A percentile compares a stretch with the other conserved stretches of the same genome.
Evolutionary conservation across 2,329 filamentous ascomycete species (phyloP).

Genomic region (Colletotrichum tofieldiae): DNA sequence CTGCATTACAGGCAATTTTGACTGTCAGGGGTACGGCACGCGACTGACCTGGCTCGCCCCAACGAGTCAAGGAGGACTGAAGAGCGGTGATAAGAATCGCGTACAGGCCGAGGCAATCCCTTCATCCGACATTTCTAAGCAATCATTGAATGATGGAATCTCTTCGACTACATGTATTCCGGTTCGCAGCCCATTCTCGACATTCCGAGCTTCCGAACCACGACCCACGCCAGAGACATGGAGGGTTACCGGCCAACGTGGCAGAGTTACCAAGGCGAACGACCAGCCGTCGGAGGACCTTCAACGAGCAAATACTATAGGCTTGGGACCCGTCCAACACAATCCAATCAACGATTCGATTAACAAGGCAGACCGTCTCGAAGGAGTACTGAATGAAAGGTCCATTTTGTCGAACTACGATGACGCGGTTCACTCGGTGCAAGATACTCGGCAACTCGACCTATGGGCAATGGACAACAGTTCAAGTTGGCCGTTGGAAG

Average conservation of each 20-base stretch:
- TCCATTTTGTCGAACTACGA: not conserved
- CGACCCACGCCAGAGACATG: not conserved
- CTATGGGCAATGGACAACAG: not conserved
- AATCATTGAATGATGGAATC: too few relatives aligned
- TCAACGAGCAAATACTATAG: too few relatives aligned
- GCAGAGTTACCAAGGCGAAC: not conserved
- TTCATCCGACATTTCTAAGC: not conserved
- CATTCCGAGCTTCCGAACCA: not conserved
- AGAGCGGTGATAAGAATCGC: not conserved
- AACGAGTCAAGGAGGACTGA: not conserved
- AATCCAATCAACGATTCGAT: not conserved
- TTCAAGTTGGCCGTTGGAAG: not conserved
- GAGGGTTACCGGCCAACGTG: not conserved
- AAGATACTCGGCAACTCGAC: not conserved
- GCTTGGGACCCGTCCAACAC: not conserved
- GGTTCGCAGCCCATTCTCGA: not conserved
- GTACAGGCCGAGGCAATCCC: not conserved
- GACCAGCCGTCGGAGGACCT: not conserved
- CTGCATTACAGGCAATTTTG: slow-evolving; percentile 13
- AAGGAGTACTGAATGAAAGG: not conserved
- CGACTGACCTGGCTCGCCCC: slow-evolving; percentile 23
- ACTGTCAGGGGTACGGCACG: slow-evolving; percentile 24
- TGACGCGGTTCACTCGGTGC: not conserved
- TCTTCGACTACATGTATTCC: too few relatives aligned
- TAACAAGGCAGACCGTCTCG: not conserved